Conservation (phyloP, 345 rosid species). For the Corchorus capsularis region DNA sequence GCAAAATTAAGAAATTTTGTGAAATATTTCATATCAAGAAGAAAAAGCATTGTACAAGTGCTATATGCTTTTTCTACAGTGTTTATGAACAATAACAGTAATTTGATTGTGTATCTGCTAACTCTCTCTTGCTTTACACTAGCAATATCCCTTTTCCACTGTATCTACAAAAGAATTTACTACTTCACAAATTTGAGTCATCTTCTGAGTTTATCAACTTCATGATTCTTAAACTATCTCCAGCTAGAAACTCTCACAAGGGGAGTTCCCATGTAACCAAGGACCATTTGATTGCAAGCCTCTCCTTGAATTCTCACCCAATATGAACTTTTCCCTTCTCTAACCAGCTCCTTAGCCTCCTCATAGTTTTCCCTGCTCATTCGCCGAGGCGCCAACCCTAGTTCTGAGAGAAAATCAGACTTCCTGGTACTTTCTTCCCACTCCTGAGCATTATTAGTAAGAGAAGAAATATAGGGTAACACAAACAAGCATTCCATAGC, state of each 20-base stretch:
- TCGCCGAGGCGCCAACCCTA: constrained; percentile 32
- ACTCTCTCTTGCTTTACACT: constrained; percentile 8
- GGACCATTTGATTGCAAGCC: constrained; percentile 31
- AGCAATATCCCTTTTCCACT: not conserved
- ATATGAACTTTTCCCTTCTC: constrained; percentile 33
- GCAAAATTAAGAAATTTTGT: not conserved
- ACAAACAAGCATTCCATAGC: constrained; percentile 44
- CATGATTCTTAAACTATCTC: constrained; percentile 22
- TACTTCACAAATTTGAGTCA: not conserved
- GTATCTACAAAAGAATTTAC: not conserved
- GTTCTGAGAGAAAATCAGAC: constrained; percentile 13
- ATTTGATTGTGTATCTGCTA: not conserved
- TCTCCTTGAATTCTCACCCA: constrained; percentile 31
- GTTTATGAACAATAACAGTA: constrained; percentile 1
- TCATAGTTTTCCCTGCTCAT: constrained; percentile 20
- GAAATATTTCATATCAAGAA: not conserved
- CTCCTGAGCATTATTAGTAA: constrained; percentile 9
- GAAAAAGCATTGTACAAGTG: too few species aligned
- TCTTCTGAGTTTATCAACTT: not conserved
- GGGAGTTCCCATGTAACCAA: constrained; percentile 36
- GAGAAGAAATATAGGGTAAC: constrained; percentile 31
- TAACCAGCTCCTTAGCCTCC: constrained; percentile 42
- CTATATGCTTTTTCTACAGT: not conserved
- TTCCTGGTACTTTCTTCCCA: constrained; percentile 25
- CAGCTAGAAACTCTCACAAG: constrained; percentile 40